phyloP scores from a whole-genome alignment of 257 asterid species.

The Capsicum pubescens region DNA sequence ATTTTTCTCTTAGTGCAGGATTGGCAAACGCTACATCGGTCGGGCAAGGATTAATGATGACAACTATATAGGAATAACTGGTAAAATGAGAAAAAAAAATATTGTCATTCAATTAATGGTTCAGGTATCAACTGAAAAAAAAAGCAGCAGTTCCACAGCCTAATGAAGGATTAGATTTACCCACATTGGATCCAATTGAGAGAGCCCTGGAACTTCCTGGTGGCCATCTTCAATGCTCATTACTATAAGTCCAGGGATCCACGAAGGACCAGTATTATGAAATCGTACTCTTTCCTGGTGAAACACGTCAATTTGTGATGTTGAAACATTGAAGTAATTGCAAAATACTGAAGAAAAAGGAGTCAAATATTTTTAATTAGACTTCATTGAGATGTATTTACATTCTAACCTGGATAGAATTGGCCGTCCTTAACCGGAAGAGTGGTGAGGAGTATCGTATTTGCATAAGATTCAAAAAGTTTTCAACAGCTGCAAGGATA shows the following conservation, averaged over 20 bases:
- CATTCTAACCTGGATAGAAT: constrained; percentile 71
- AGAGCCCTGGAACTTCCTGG: constrained; percentile 65
- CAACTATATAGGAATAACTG: constrained; percentile 76
- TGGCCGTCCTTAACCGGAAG: constrained; percentile 76
- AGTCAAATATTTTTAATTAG: background rate
- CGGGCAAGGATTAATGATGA: constrained; percentile 68
- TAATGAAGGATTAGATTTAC: constrained; percentile 32
- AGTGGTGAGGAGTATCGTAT: constrained; percentile 97
- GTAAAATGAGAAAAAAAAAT: constrained; percentile 31
- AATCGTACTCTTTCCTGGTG: constrained; percentile 79
- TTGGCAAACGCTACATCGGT: constrained; percentile 53
- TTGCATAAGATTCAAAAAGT: constrained; percentile 57
- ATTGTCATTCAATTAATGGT: constrained; percentile 28
- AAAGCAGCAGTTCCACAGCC: background rate
- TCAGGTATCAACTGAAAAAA: constrained; percentile 29
- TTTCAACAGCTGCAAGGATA: constrained; percentile 81
- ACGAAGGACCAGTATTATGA: constrained; percentile 84
- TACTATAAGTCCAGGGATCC: constrained; percentile 74
- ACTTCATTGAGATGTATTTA: background rate
- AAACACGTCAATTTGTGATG: constrained; percentile 29
- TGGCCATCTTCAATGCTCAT: constrained; percentile 95
- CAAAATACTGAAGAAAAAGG: constrained; percentile 7
- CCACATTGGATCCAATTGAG: constrained; percentile 77
- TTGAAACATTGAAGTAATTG: constrained; percentile 14
- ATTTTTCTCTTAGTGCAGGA: constrained; percentile 59